Conservation (phyloP, 2,329 filamentous ascomycete species). For the Fusarium multiceps region DNA sequence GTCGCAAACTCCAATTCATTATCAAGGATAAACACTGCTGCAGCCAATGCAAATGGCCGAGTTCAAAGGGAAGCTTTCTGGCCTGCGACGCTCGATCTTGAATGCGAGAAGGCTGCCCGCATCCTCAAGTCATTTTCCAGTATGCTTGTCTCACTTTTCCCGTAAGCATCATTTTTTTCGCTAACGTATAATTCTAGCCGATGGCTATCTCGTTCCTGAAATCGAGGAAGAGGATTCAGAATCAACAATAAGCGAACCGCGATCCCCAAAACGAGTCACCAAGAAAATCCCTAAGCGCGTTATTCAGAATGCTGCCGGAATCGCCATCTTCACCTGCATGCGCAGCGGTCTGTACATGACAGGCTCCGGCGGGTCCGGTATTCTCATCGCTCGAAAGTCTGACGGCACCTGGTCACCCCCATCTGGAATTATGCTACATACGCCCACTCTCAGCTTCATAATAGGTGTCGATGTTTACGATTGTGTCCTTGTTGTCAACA, state of each 20-base stretch:
- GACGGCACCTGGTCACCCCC: conserved; percentile 93
- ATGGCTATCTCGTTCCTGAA: conserved; percentile 65
- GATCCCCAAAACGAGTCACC: conserved; percentile 63
- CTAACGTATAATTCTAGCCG: conserved; percentile 54
- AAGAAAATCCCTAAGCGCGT: conserved; percentile 90
- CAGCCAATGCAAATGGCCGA: conserved; percentile 48
- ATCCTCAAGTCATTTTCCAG: conserved; percentile 93
- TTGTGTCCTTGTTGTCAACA: conserved; percentile 93
- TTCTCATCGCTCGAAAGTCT: conserved; percentile 84
- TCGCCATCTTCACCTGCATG: conserved; percentile 97
- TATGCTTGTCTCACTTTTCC: conserved; percentile 51
- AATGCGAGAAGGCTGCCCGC: conserved; percentile 90
- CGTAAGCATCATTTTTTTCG: conserved; percentile 29
- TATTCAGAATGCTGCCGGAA: conserved; percentile 87
- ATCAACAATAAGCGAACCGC: conserved; percentile 55
- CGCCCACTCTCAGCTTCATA: conserved; percentile 87
- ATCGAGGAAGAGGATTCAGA: conserved; percentile 51
- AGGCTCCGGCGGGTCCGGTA: conserved; percentile 88
- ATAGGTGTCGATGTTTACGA: conserved; percentile 96
- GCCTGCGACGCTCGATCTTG: conserved; percentile 86
- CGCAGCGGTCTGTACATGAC: conserved; percentile 91
- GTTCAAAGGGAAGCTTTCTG: conserved; percentile 76
- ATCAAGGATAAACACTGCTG: conserved; percentile 51
- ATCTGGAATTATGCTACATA: conserved; percentile 90
- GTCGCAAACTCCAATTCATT: conserved; percentile 39